Percentiles rank a stretch among this genome's conserved stretches.
Evolutionary conservation across 2,329 filamentous ascomycete genomes (phyloP).

Genomic region (Claviceps digitariae): DNA sequence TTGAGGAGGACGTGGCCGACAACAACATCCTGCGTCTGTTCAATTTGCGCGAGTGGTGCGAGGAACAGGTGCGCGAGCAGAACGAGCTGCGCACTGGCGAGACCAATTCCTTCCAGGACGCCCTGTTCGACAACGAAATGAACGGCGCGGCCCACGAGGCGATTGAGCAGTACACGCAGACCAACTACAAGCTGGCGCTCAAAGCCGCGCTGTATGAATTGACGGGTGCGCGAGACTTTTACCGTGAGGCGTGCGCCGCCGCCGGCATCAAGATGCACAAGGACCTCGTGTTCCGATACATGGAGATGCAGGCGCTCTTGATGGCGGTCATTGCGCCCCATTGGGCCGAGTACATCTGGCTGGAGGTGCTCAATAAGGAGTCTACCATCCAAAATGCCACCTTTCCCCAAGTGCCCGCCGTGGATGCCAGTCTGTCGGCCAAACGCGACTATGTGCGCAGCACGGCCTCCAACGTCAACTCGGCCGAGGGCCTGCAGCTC

Average conservation of each 20-base stretch:
- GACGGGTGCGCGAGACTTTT: conserved; percentile 75
- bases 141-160: conserved; percentile 71
- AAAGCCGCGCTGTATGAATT: conserved; percentile 85
- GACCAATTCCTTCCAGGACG: conserved; percentile 68
- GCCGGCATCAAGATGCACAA: conserved; percentile 78
- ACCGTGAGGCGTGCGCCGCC: conserved; percentile 68
- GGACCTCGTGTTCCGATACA: conserved; percentile 64
- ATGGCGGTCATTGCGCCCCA: conserved; percentile 79
- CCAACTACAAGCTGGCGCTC: conserved; percentile 67
- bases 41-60: conserved; percentile 77
- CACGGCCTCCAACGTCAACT: conserved; percentile 63
- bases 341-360: conserved; percentile 90
- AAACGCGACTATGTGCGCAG: conserved; percentile 69
- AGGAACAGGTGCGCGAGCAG: conserved; percentile 65
- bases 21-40: conserved; percentile 78
- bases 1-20: conserved; percentile 90
- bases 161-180: conserved; percentile 62
- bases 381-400: conserved; percentile 63
- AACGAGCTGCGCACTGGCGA: conserved; percentile 58
- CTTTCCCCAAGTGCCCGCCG: conserved; percentile 42
- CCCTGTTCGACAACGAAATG: conserved; percentile 87
- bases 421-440: conserved; percentile 56
- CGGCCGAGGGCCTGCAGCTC: conserved; percentile 66
- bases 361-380: conserved; percentile 70
- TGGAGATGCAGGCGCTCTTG: conserved; percentile 75